Evolutionary conservation across 2,329 filamentous ascomycete genomes (phyloP).

Genomic region (Elsinoe batatas): DNA sequence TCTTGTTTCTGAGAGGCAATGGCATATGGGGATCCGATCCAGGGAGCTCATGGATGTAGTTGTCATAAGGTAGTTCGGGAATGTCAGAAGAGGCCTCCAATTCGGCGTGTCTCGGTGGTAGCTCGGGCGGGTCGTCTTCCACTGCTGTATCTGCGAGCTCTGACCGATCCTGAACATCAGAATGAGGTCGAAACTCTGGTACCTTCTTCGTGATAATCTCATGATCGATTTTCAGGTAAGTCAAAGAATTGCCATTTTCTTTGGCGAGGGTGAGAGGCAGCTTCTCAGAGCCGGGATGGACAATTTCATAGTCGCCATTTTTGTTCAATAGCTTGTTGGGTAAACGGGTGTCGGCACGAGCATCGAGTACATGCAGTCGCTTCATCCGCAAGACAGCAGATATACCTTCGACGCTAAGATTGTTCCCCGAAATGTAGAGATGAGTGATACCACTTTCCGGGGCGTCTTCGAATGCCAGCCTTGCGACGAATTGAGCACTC

Average conservation of each 20-base stretch:
- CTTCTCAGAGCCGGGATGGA: constrained; percentile 43
- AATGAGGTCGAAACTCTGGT: constrained; percentile 18
- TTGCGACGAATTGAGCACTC: constrained; percentile 41
- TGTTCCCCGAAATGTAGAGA: constrained; percentile 48
- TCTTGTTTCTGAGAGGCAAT: constrained; percentile 28
- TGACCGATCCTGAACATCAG: constrained; percentile 20
- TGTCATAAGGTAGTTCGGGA: constrained; percentile 17
- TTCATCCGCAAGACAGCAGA: constrained; percentile 43
- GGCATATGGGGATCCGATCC: constrained; percentile 27
- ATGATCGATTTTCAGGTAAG: constrained; percentile 48
- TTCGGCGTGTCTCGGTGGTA: constrained; percentile 20
- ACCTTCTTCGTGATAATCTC: constrained; percentile 41
- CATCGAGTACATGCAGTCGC: constrained; percentile 46
- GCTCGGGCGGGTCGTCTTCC: not conserved
- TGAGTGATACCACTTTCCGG: constrained; percentile 49
- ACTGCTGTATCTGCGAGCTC: constrained; percentile 21
- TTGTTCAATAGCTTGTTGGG: constrained; percentile 18
- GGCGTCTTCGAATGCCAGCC: constrained; percentile 46
- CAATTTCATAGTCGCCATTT: constrained; percentile 20
- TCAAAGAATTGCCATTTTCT: constrained; percentile 38
- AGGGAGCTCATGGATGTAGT: constrained; percentile 28
- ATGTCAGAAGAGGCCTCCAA: constrained; percentile 22
- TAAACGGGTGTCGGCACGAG: constrained; percentile 38
- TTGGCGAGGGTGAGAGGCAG: constrained; percentile 42
- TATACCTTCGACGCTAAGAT: constrained; percentile 46